phyloP scores from a whole-genome alignment of 2,329 filamentous ascomycete genomes.

The Arthrocladium fulminans region DNA sequence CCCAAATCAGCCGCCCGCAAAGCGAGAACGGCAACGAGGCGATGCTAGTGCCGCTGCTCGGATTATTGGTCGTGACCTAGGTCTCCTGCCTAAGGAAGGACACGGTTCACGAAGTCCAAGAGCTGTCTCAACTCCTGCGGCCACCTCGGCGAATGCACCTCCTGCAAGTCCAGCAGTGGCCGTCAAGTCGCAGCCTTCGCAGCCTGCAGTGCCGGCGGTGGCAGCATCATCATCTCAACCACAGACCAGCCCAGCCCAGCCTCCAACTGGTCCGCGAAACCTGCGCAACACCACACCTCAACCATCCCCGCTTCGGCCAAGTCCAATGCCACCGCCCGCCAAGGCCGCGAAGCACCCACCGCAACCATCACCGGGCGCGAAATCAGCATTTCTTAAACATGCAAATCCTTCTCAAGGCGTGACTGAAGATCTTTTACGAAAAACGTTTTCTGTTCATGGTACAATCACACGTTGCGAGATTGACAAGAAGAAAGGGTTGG shows the following conservation, averaged over 20 bases:
- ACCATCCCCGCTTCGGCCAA: slow-evolving; percentile 5
- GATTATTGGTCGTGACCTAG: slow-evolving; percentile 55
- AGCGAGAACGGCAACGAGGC: slow-evolving; percentile 46
- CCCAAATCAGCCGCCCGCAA: slow-evolving; percentile 29
- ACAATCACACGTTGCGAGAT: slow-evolving; percentile 74
- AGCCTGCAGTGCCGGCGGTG: slow-evolving; percentile 7
- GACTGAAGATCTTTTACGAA: slow-evolving; percentile 68
- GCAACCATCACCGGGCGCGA: slow-evolving; percentile 40
- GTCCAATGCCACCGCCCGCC: slow-evolving; percentile 9
- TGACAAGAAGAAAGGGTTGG: slow-evolving; percentile 89
- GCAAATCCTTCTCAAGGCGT: slow-evolving; percentile 86
- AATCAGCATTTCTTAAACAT: slow-evolving; percentile 69
- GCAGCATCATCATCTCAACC: slow-evolving; percentile 24
- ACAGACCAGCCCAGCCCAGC: slow-evolving; percentile 12
- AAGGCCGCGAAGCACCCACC: slow-evolving; percentile 24
- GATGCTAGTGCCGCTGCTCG: slow-evolving; percentile 46
- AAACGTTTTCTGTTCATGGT: slow-evolving; percentile 66
- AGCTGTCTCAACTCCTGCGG: slow-evolving; percentile 13
- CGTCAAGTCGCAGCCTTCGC: slow-evolving; percentile 23
- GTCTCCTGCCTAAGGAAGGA: slow-evolving; percentile 32
- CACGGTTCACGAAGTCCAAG: slow-evolving; percentile 13
- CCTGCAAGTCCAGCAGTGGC: slow-evolving; percentile 25
- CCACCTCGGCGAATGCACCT: slow-evolving; percentile 19
- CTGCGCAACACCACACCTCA: slow-evolving; percentile 14
- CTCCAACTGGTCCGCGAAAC: slow-evolving; percentile 21